Base-by-base conservation (phyloP, 108 stramenopile species). In the Skeletonema menzelii region DNA sequence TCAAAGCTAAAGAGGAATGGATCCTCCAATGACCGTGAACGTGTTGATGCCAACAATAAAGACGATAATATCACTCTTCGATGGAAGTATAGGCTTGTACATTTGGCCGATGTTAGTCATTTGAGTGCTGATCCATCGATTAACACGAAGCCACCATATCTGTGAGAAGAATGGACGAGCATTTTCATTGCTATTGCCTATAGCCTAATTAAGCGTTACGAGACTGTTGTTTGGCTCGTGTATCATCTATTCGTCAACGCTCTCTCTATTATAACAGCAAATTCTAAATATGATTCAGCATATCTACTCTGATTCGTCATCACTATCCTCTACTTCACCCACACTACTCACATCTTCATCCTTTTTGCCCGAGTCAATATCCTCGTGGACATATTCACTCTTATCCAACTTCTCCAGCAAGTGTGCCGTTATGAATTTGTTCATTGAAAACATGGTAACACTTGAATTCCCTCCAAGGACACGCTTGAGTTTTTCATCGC, bases 381-480 rank as follows among this genome's bases (percentile, higher is more conserved):
- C 79, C 63, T 70, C 74, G 26, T 76, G 79, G 7, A 65, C 70
- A 28, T 77, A 73, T 4, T 59, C 67, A 5, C 74, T 76, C 47
- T 82, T 82, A 72, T 93, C 89, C 26, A 89, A 30, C 57, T 93
- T 91, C 75, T 95, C 93, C 65, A 95, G 38, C 76, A 95, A 71
- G 65, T 95, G 93, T 38, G 87, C 76, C 5, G 88, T 79, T 59
- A 92, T 84, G 65, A 80, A 80, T 47, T 88, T 84, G 69, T 92
- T 93, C 96, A 96, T 93, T 24, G 79, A 83, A 73, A 95, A 96
- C 92, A 96, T 96, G 27, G 93, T 93, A 5, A 96, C 92, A 44
- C 63, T 90, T 27, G 63, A 55, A 46, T 96, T 70, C 20, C 88
- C 86, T 17, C 85, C 89, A 88, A 96, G 91, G 56, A 95, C 87